Percentiles rank a stretch among this genome's conserved stretches.
phyloP scores from a whole-genome alignment of 148 eudicot species.

The Heliamphora exappendiculata region DNA sequence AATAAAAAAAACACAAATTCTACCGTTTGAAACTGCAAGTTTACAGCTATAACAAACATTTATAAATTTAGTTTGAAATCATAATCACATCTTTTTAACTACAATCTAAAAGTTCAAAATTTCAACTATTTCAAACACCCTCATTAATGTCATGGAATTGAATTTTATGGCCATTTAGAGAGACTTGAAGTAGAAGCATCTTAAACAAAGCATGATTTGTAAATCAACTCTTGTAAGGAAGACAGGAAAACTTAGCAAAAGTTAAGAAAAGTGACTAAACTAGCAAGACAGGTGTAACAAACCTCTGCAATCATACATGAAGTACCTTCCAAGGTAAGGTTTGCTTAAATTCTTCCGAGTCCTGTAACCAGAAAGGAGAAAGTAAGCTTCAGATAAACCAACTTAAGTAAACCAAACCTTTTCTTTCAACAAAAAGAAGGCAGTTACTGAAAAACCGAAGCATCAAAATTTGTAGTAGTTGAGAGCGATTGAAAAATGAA shows the following conservation, averaged over 20 bases:
- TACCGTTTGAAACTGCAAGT: too few relatives aligned
- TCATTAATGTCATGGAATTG: too few relatives aligned
- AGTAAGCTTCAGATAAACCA: constrained; percentile 7
- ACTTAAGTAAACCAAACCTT: too few relatives aligned
- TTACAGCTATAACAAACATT: too few relatives aligned
- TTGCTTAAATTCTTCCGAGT: not conserved
- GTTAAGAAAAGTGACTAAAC: not conserved
- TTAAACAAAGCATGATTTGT: not conserved
- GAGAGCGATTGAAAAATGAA: too few relatives aligned
- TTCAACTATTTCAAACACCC: too few relatives aligned
- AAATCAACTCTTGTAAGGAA: not conserved
- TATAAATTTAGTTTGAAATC: too few relatives aligned
- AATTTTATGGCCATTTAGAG: not conserved
- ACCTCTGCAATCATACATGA: not conserved
- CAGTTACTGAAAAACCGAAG: not conserved
- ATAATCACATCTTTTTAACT: too few relatives aligned
- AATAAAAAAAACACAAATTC: too few relatives aligned
- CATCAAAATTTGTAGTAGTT: too few relatives aligned
- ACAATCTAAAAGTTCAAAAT: too few relatives aligned
- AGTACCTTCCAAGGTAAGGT: not conserved
- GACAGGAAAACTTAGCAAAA: not conserved
- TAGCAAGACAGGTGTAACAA: constrained; percentile 3
- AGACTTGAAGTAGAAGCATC: not conserved
- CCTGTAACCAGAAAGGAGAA: not conserved
- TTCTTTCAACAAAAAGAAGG: not conserved